Evolutionary conservation across 208 protist species (phyloP), one percentile per base, ranked within the genome.

Genomic region (Lotmaria passim): DNA sequence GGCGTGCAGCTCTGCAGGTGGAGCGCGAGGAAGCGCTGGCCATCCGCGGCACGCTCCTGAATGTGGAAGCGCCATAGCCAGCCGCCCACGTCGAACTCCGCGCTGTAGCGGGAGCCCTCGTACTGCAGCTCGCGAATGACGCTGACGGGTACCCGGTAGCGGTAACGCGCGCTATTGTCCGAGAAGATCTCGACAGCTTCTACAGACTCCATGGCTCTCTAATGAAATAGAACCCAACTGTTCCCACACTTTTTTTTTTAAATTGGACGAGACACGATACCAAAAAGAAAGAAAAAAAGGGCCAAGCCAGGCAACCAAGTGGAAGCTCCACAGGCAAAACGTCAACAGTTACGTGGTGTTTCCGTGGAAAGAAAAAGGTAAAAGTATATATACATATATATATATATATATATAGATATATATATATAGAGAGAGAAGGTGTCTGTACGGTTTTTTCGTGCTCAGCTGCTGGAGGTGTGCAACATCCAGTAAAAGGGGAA

Each of bases 1-100:
- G 69, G 47, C 2, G 86, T 78, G 72, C 89, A 93, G 75, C 85
- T 93, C 65, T 96, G 91, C 43, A 96, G 75, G 53, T 96, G 91
- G 12, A 95, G 61, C 19, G 91, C 79, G 57, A 96, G 82, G 58
- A 85, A 94, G 15, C 58, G 69, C 62, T 90, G 82, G 0, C 81
- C 73, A n/a, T 79, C 72, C 5, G 62, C 53, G 53, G 48, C 51
- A 34, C 89, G 82, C 63, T 93, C 82, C 73, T 94, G 89, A 19
- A 95, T 69, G 63, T 96, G 91, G 46, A 96, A 80, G 60, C 91
- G 89, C 89, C 91, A 96, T 12, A 82, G 57, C 76, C 80, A 82
- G 10, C 80, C 84, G 19, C 81, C 87, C 28, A 95, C 80, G 31
- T 86, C 83, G 64, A 96, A 96, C 82, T 94, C 78, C 1, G 79